Conservation (phyloP, 345 rosid genomes). For the Sisymbrium altissimum region DNA sequence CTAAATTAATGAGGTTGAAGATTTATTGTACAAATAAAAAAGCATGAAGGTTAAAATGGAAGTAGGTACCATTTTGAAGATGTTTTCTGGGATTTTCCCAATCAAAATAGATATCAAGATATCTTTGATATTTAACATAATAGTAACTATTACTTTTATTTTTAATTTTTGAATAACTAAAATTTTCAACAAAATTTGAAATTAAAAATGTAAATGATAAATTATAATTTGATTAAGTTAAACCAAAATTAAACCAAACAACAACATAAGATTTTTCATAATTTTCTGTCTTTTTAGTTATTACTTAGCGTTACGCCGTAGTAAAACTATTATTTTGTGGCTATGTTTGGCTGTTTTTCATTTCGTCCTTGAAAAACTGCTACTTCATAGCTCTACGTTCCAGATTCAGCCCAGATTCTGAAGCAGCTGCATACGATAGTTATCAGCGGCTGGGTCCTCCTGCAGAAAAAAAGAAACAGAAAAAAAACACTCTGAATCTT, state of each 20-base stretch:
- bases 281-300: not conserved
- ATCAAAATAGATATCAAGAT: no score
- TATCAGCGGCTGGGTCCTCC: conserved; percentile 17
- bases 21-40: no score
- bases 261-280: not conserved
- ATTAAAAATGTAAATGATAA: no score
- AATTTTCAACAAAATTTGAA: no score
- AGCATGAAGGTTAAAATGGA: no score
- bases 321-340: not conserved
- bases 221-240: no score
- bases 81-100: no score
- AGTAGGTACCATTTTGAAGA: no score
- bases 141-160: no score
- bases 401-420: conserved; percentile 23
- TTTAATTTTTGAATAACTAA: no score
- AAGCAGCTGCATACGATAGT: not conserved
- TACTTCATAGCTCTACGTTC: not conserved
- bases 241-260: conserved; percentile 1
- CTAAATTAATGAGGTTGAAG: no score
- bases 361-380: not conserved
- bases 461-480: not conserved
- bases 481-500: not conserved
- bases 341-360: not conserved
- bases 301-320: not conserved
- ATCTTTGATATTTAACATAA: no score